Conservation (phyloP, 2,329 filamentous ascomycete species). For the Trichocomaceae sp. region DNA sequence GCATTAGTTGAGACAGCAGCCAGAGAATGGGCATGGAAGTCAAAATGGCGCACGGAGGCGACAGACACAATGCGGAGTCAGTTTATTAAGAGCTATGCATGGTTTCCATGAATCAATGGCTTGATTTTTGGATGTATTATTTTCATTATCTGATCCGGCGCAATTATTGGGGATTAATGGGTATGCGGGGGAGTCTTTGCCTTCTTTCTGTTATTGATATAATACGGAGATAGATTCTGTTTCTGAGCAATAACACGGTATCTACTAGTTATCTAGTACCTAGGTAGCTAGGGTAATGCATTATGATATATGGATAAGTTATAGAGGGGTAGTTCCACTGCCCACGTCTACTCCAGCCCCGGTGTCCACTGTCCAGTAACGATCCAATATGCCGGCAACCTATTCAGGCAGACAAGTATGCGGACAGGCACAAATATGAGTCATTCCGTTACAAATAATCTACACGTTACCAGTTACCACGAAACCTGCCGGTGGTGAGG, state of each 20-base stretch:
- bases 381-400: not conserved
- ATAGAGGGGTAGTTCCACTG: no score
- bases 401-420: not conserved
- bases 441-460: not conserved
- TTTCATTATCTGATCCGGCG: slow-evolving; percentile 13
- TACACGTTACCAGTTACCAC: not conserved
- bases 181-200: not conserved
- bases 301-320: not conserved
- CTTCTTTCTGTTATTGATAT: not conserved
- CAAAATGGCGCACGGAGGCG: slow-evolving; percentile 64
- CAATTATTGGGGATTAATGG: not conserved
- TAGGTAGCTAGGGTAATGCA: no score
- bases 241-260: not conserved
- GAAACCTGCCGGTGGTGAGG: not conserved
- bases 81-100: slow-evolving; percentile 34
- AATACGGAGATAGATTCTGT: not conserved
- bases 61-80: slow-evolving; percentile 41
- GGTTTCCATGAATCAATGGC: slow-evolving; percentile 27
- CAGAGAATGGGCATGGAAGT: slow-evolving; percentile 66
- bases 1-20: slow-evolving; percentile 64
- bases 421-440: not conserved
- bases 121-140: slow-evolving; percentile 14
- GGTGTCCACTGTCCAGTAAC: no score
- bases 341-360: not conserved
- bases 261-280: no score